Evolutionary conservation across 2,329 filamentous ascomycete genomes (phyloP), one percentile per base, ranked within the genome.

Genomic region (Botrytis cinerea): DNA sequence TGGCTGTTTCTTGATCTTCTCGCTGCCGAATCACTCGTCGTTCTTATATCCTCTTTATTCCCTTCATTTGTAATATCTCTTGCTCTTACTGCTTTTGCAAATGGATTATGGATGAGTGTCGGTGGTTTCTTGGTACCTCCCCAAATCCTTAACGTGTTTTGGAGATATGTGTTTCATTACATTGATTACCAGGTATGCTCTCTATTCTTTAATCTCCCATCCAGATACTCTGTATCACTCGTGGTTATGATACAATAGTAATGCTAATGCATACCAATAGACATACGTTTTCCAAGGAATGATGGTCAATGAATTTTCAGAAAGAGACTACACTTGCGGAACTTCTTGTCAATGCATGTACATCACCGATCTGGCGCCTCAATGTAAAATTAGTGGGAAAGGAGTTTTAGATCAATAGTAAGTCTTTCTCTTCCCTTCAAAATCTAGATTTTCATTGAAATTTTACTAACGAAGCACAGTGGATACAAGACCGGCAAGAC

Each of bases 71-170:
- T 97, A 68, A 88, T 95, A 62, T 86, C 92, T 0, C 88, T 97
- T 0, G 93, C 94, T 0, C 85, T 94, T 2, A 92, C 92, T 0
- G 93, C 94, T 0, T 97, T 97, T 79, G 91, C 92, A 35, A 97
- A 97, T 82, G 94, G 93, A 0, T 85, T 97, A 10, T 97, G 93
- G 93, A 97, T 97, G 93, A 90, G 88, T 70, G 92, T 95, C 1
- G 89, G 91, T 70, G 94, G 94, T 0, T 97, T 97, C 83, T 87
- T 97, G 81, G 93, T 97, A 2, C 87, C 89, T 4, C 89, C 91
- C 5, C 88, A 85, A 1, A 87, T 91, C 2, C 86, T 97, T 59
- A 97, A 97, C 81, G 88, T 87, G 3, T 97, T 97, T 78, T 97
- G 92, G 90, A 89, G 90, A 81, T 96, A 97, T 78, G 92, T 92